Evolutionary conservation across 768 basidiomycete genomes (phyloP), one percentile per base, ranked within the genome.

Genomic region (Leccinum aurantiacum): DNA sequence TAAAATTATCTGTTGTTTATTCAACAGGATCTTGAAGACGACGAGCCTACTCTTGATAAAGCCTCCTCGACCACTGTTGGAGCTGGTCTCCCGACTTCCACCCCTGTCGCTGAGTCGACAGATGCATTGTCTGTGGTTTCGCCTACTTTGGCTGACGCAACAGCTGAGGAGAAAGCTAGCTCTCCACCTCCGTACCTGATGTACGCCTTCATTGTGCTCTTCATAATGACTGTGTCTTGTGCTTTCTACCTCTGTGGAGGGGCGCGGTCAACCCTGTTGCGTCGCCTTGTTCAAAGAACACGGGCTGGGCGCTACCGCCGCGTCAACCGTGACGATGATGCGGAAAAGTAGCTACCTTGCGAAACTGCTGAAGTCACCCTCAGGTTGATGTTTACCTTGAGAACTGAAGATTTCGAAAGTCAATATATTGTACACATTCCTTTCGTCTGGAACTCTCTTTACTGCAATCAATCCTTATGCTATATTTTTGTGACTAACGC

Each of bases 231-330:
- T 2, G 72, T 81, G 25, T 72, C 80, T 19, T 77, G 75, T 15
- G 79, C 69, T 14, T 67, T 79, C 15, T 81, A 86, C 62, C 62
- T 79, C 49, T 74, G 83, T 11, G 85, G 86, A 27, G 84, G 84
- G 19, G 25, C 54, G 5, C 69, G 63, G 44, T 53, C 53, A 1
- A 58, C 33, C 15, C 13, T 63, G 47, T 46, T 80, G 60, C 79
- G 79, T 38, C 81, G 75, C 65, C 66, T 80, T 35, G 52, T 85
- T 53, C 76, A 78, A 38, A 71, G 71, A 53, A 62, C 67, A 29
- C 64, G 68, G 44, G 67, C 74, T 35, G 70, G 70, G 8, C 74
- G 74, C 25, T 86, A 84, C 68, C 78, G 76, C 48, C 78, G 76
- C 50, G 77, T 86, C 11, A 73, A 69, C 11, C 71, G 75, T 14